phyloP scores from a whole-genome alignment of 2,329 filamentous ascomycete genomes.

The Stemphylium vesicarium region DNA sequence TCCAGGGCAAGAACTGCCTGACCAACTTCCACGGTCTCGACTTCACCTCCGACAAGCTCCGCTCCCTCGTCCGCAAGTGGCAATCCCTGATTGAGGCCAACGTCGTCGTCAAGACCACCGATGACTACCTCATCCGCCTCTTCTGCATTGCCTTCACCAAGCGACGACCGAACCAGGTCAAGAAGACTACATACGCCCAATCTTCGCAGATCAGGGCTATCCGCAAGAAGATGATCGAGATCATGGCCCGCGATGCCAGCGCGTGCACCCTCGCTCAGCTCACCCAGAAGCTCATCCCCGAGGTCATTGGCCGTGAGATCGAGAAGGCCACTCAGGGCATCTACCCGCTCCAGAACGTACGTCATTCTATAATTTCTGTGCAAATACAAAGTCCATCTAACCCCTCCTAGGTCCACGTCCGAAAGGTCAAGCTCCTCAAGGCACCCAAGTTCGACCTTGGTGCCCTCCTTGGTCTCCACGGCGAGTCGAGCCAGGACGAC shows the following conservation, averaged over 20 bases:
- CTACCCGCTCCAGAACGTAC: slow-evolving; percentile 98
- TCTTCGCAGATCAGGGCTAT: slow-evolving; percentile 98
- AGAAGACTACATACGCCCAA: slow-evolving; percentile 99
- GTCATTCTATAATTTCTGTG: slow-evolving; percentile 26
- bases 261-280: slow-evolving; percentile 95
- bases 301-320: slow-evolving; percentile 99
- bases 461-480: slow-evolving; percentile 93
- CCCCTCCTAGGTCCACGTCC: slow-evolving; percentile 84
- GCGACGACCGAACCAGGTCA: slow-evolving; percentile 98
- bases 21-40: slow-evolving; percentile 99
- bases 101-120: slow-evolving; percentile 99
- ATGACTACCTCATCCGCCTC: slow-evolving; percentile 98
- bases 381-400: slow-evolving; percentile 24
- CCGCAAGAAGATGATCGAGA: slow-evolving; percentile 99
- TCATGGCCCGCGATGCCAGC: slow-evolving; percentile 94
- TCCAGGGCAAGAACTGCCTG: slow-evolving; percentile 99
- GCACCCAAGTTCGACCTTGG: slow-evolving; percentile 98
- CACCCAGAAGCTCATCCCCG: slow-evolving; percentile 97
- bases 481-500: slow-evolving; percentile 95
- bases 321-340: slow-evolving; percentile 99
- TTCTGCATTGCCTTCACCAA: slow-evolving; percentile 99
- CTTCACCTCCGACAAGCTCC: slow-evolving; percentile 99
- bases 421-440: slow-evolving; percentile 99
- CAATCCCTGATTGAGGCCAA: slow-evolving; percentile 99
- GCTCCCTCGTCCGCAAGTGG: slow-evolving; percentile 99